Percentiles rank a stretch among this genome's conserved stretches.
These are phyloP conservation scores for Aphanomyces euteiches DNA, from an alignment of 352 stramenopile species.

Conservation along the genomic window DNA sequence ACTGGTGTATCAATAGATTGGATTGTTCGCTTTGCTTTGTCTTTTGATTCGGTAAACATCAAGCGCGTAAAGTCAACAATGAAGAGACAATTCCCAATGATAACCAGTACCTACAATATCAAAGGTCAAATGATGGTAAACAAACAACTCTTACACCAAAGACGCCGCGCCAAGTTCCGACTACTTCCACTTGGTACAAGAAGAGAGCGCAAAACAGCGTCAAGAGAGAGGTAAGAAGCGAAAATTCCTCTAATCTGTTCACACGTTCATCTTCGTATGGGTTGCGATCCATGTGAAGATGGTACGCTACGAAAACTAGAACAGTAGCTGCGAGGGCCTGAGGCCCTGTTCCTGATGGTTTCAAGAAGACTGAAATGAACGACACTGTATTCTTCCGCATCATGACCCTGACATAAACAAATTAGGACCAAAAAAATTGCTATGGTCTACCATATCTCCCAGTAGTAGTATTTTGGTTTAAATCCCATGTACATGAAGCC, in stretches of 20 bases:
- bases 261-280: slow-evolving; percentile 1
- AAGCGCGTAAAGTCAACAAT: too few species aligned
- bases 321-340: slow-evolving; percentile 10
- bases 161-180: not conserved
- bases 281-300: slow-evolving; percentile 5
- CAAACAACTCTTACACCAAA: not conserved
- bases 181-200: slow-evolving; percentile 16
- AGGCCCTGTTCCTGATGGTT: not conserved
- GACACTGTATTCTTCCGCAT: slow-evolving; percentile 10
- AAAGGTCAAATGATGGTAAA: too few species aligned
- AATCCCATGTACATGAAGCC: slow-evolving; percentile 21
- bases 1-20: too few species aligned
- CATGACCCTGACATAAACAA: slow-evolving; percentile 10
- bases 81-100: too few species aligned
- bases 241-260: slow-evolving; percentile 5
- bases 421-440: not conserved
- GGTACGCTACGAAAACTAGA: not conserved
- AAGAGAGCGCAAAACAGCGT: slow-evolving; percentile 6
- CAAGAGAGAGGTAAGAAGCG: slow-evolving; percentile 18
- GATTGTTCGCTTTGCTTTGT: too few species aligned
- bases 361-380: slow-evolving; percentile 22
- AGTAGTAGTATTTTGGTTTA: slow-evolving; percentile 12
- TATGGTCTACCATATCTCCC: slow-evolving; percentile 15
- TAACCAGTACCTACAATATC: too few species aligned
- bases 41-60: too few species aligned